These are phyloP conservation scores for Neofusicoccum umdonicola DNA, from an alignment of 2,329 filamentous ascomycete genomes.

Conservation along the genomic window DNA sequence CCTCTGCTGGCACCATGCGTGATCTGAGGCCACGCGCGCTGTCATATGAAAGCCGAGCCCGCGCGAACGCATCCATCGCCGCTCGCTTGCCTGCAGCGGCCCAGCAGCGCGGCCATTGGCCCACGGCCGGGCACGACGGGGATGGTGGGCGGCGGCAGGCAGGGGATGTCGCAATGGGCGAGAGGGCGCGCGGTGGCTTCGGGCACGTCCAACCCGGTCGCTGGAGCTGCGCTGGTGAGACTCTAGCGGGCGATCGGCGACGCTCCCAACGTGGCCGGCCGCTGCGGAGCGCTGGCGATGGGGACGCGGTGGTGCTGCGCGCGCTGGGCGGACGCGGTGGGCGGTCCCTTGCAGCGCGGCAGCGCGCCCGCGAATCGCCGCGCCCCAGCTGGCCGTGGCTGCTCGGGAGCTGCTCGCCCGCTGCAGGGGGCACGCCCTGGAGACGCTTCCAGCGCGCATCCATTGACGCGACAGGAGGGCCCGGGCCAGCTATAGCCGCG, in stretches of 20 bases:
- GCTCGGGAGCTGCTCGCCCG: neutral
- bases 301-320: neutral
- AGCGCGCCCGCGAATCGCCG: neutral
- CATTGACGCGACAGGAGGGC: neutral
- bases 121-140: neutral
- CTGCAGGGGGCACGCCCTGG: neutral
- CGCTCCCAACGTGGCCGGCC: neutral
- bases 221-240: constrained; percentile 4
- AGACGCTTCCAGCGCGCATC: neutral
- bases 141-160: neutral
- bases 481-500: constrained; percentile 5
- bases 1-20: neutral
- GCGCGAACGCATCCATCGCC: neutral
- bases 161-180: neutral
- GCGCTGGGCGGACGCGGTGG: neutral
- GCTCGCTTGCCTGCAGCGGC: neutral
- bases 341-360: constrained; percentile 2
- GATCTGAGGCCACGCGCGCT: neutral
- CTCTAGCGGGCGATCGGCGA: constrained; percentile 12
- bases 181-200: neutral
- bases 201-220: constrained; percentile 6
- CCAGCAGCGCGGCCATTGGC: neutral
- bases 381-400: constrained; percentile 3
- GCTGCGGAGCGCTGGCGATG: neutral
- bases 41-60: neutral